A percentile compares a stretch with the other conserved stretches of the same genome.
These are phyloP conservation scores for Penicillium vulpinum DNA, from an alignment of 2,329 filamentous ascomycete species.

Conservation along the genomic window DNA sequence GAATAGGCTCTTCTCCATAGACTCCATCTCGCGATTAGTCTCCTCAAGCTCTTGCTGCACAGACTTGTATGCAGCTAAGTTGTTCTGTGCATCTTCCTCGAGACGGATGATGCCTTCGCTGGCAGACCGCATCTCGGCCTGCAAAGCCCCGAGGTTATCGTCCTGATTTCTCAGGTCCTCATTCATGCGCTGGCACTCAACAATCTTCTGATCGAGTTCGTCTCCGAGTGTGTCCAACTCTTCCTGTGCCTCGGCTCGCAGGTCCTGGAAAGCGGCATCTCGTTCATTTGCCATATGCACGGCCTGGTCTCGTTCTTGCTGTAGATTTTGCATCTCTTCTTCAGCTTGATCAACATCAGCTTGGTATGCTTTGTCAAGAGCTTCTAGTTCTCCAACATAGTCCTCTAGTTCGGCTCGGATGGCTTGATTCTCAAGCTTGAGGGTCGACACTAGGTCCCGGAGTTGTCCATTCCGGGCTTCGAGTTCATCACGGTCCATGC, in stretches of 20 bases:
- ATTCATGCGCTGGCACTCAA: conserved; percentile 69
- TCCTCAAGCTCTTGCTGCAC: conserved; percentile 81
- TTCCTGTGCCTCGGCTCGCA: conserved; percentile 60
- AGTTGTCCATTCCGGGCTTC: conserved; percentile 81
- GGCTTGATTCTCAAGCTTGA: conserved; percentile 87
- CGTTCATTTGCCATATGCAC: conserved; percentile 69
- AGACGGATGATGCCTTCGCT: conserved; percentile 82
- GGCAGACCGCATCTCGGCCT: conserved; percentile 89
- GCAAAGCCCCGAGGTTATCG: conserved; percentile 88
- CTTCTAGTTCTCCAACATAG: conserved; percentile 76
- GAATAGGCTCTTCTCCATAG: conserved; percentile 76
- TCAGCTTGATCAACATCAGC: conserved; percentile 77
- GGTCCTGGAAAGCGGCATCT: conserved; percentile 51
- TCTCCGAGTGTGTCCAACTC: conserved; percentile 59
- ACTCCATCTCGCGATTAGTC: conserved; percentile 82
- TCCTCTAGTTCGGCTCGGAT: conserved; percentile 79
- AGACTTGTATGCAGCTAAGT: conserved; percentile 74
- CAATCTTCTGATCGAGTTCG: conserved; percentile 70
- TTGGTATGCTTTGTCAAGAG: conserved; percentile 70
- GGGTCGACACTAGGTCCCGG: conserved; percentile 80
- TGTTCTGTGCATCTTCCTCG: conserved; percentile 84
- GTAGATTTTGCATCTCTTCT: conserved; percentile 75
- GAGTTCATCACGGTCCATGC: conserved; percentile 79
- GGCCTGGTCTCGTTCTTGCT: conserved; percentile 83
- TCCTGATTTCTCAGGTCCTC: conserved; percentile 72